Conservation (phyloP, 495 filamentous ascomycete species). For the Letharia columbiana region DNA sequence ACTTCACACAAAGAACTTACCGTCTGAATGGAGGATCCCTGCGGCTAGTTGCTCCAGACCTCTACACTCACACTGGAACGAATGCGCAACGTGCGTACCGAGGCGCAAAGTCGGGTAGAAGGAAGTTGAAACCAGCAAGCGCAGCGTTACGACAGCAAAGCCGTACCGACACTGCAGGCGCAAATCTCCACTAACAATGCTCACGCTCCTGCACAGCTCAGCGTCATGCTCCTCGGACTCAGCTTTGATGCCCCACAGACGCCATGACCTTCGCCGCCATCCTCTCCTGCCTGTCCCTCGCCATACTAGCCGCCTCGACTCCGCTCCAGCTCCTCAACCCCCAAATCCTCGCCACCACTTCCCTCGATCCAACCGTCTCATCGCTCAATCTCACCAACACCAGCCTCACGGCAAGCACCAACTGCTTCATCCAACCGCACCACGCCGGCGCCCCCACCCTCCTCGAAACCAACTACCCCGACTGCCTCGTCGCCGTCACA, state of each 20-base stretch:
- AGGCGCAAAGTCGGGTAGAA: background rate
- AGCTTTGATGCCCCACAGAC: background rate
- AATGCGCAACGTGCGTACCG: background rate
- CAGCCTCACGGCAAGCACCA: background rate
- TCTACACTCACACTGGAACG: background rate
- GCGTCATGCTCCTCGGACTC: background rate
- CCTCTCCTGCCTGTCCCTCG: background rate
- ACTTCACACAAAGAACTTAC: background rate
- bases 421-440: constrained; percentile 2
- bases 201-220: background rate
- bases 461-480: background rate
- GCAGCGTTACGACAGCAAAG: background rate
- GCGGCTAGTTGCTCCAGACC: background rate
- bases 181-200: background rate
- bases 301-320: background rate
- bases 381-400: background rate
- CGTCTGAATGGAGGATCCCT: background rate
- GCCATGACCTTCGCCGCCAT: background rate
- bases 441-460: background rate
- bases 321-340: background rate
- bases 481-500: background rate
- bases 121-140: background rate
- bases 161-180: background rate
- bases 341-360: background rate
- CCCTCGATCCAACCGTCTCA: background rate